Evolutionary conservation across 2,329 filamentous ascomycete genomes (phyloP), one percentile per base, ranked within the genome.

Genomic region (Xylariaceae sp.): DNA sequence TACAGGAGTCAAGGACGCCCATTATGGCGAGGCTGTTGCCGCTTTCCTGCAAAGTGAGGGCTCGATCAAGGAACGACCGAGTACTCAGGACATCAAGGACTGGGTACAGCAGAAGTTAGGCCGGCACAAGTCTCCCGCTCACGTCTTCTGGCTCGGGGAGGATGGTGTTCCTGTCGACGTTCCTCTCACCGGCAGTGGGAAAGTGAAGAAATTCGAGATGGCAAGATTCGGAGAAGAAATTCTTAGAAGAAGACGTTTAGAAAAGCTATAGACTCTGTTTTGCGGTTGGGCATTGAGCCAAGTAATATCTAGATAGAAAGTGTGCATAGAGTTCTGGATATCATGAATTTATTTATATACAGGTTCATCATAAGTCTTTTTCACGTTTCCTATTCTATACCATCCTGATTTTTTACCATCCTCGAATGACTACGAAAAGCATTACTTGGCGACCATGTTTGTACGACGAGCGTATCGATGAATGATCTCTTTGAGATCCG

Each of bases 81-180:
- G 69, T 0, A 76, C 78, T 45, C 73, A 78, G 5, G 80, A 85
- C 55, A 66, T 88, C n/a, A 73, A 78, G 14, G 75, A 79, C 41
- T 88, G 84, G 84, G 83, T 83, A 1, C 75, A 81, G 46, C 71
- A 80, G 59, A 78, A 75, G 34, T 75, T 89, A 6, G 85, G 84
- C 1, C 73, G 78, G 36, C 85, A 88, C 65, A 89, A 89, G 71
- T 83, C 86, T 3, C 88, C 89, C 0, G 74, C 81, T 9, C 80
- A 90, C 66, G 67, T 92, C n/a, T 91, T 91, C 65, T 90, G 88
- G 80, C 76, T 92, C 22, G 89, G 88, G 0, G 73, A 81, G 58
- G 77, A 78, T 42, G 80, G 78, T 11, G 75, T 86, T 19, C 77
- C 82, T 1, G 60, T 61, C 1, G 71, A 73, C 1, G 75, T 87